Evolutionary conservation across 371 early-diverging fungal species (phyloP).

Genomic region (Lichtheimia hyalospora): DNA sequence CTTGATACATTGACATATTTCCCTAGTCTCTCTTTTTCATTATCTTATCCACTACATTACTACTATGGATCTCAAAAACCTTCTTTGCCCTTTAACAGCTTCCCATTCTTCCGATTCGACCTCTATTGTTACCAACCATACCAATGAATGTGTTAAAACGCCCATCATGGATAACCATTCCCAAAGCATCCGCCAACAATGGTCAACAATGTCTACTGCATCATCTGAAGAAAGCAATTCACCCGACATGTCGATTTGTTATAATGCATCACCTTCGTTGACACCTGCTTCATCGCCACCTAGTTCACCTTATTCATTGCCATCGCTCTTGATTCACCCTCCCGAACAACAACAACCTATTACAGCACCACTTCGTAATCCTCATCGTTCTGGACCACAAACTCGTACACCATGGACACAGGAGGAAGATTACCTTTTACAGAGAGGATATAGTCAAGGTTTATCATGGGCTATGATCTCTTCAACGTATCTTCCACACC

Average conservation of each 20-base stretch:
- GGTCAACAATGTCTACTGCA: background rate
- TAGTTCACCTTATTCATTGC: background rate
- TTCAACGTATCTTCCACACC: constrained; percentile 40
- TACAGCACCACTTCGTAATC: constrained; percentile 3
- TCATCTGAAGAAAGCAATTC: background rate
- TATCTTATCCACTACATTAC: background rate
- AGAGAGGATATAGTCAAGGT: constrained; percentile 41
- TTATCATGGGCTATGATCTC: constrained; percentile 48
- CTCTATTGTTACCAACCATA: background rate
- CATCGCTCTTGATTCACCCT: constrained; percentile 1
- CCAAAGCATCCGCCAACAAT: constrained; percentile 2
- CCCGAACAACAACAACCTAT: background rate
- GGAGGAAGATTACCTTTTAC: constrained; percentile 35
- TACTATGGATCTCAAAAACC: constrained; percentile 37
- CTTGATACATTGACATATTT: background rate
- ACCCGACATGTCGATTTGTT: constrained; percentile 1
- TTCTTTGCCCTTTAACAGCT: constrained; percentile 25
- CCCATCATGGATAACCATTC: constrained; percentile 12
- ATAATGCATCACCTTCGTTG: constrained; percentile 1
- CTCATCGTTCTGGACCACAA: constrained; percentile 14
- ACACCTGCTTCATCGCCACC: constrained; percentile 17
- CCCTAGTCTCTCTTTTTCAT: background rate
- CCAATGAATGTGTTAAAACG: constrained; percentile 4
- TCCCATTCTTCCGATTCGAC: background rate
- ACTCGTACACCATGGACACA: constrained; percentile 44